Evolutionary conservation across 257 asterid species (phyloP).

Genomic region (Penstemon barbatus): DNA sequence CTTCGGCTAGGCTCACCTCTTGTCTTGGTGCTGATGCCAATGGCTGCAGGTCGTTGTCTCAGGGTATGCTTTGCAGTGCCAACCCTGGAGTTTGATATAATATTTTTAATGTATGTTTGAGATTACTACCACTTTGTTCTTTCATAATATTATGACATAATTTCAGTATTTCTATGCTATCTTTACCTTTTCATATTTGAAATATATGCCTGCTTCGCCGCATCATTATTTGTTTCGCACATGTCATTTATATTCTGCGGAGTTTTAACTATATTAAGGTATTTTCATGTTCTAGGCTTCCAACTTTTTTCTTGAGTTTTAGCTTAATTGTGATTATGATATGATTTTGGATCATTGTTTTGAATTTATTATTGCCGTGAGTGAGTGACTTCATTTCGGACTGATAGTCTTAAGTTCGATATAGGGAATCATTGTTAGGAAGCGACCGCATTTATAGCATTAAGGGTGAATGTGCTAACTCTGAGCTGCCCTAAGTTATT

Average conservation of each 20-base stretch:
- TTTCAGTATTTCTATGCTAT: not conserved
- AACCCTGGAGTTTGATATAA: constrained; percentile 93
- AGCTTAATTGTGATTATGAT: not conserved
- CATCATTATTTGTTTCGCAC: not conserved
- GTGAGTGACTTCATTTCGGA: not conserved
- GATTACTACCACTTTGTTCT: constrained; percentile 34
- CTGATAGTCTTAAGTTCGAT: not conserved
- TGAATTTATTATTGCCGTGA: not conserved
- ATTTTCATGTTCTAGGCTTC: not conserved
- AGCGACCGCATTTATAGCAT: not conserved
- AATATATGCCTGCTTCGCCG: not conserved
- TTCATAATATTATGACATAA: not conserved
- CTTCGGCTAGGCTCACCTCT: constrained; percentile 85
- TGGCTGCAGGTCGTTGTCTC: constrained; percentile 93
- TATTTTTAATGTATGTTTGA: constrained; percentile 61
- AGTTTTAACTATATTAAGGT: not conserved
- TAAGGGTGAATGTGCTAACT: no score
- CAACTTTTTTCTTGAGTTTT: not conserved
- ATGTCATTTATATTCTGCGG: not conserved
- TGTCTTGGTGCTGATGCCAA: constrained; percentile 71
- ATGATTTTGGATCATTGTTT: not conserved
- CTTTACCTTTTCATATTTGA: not conserved
- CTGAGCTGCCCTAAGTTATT: not conserved
- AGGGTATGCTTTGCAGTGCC: constrained; percentile 99
- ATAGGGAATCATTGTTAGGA: not conserved